Evolutionary conservation across 768 basidiomycete species (phyloP), one percentile per base, ranked within the genome.

Genomic region (Nevesoporus exiguus): DNA sequence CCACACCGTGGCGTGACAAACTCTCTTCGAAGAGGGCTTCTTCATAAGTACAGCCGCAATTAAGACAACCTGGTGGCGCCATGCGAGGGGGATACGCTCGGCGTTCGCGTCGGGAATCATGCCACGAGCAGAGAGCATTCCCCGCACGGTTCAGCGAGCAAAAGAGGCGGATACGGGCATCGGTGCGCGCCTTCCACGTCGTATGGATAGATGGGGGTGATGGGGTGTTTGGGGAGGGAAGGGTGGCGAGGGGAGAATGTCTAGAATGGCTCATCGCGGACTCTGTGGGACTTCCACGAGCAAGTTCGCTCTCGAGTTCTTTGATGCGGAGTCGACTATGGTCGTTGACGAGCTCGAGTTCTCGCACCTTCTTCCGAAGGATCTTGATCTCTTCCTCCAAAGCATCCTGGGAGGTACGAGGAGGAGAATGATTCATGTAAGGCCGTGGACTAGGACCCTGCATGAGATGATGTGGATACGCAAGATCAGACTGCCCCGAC

Each of bases 1-100:
- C 90, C 15, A 93, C 88, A 5, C 76, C 78, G 56, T 93, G 89
- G 21, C 89, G 82, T 11, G 90, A 67, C 8, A 93, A 77, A 63
- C 85, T 87, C 71, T 92, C 90, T 64, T 93, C 90, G 64, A 93
- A 93, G 7, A 93, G 80, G 5, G 90, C 90, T 71, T 93, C 84
- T 42, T 90, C 88, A 65, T 78, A 82, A 6, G 88, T 86, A 74
- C 90, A 93, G 7, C 91, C 90, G 61, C 90, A 93, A 75, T 93
- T 93, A 52, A 93, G 82, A 60, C 79, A 79, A 10, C 88, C 86
- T 0, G 77, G 73, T 10, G 90, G 90, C 5, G 90, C 91, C 76
- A 86, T 86, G 43, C 90, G 83, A 10, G 91, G 89, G 4, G 90
- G 88, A 61, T 80, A 83, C 0, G 77, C 77, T 9, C 91, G 81